These are phyloP conservation scores for Pseudogymnoascus sp. DNA, from an alignment of 2,329 filamentous ascomycete species.

Conservation along the genomic window DNA sequence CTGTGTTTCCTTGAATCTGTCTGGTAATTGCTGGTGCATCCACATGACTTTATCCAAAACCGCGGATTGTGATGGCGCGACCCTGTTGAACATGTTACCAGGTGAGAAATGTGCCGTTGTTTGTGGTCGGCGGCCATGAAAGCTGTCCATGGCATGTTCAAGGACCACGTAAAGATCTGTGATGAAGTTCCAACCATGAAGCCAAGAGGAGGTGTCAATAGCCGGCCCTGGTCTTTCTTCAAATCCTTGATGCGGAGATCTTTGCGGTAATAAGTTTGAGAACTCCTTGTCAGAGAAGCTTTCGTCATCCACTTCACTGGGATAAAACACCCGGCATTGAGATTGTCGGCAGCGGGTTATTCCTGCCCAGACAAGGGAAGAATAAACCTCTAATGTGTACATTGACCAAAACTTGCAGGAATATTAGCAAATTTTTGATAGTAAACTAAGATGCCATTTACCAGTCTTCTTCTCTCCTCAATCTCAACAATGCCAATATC, in stretches of 20 bases:
- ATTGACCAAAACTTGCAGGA: constrained; percentile 45
- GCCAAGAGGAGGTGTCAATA: constrained; percentile 35
- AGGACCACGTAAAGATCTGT: constrained; percentile 49
- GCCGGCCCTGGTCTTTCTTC: constrained; percentile 16
- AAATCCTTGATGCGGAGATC: constrained; percentile 20
- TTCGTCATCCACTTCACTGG: constrained; percentile 41
- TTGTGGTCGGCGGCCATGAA: constrained; percentile 13
- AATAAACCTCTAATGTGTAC: constrained; percentile 49
- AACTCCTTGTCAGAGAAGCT: constrained; percentile 28
- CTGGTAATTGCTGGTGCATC: constrained; percentile 17
- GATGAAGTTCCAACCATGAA: constrained; percentile 50
- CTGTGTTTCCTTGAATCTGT: constrained; percentile 16
- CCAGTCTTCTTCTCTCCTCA: constrained; percentile 42
- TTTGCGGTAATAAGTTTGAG: not conserved
- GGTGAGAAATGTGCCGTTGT: constrained; percentile 10
- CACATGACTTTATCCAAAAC: constrained; percentile 18
- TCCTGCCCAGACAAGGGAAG: constrained; percentile 44
- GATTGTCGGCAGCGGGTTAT: constrained; percentile 39
- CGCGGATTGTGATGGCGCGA: constrained; percentile 12
- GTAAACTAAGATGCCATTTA: constrained; percentile 21
- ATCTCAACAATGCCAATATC: constrained; percentile 37
- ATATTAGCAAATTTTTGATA: constrained; percentile 9
- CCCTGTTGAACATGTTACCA: constrained; percentile 11
- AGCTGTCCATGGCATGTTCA: constrained; percentile 37
- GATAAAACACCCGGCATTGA: constrained; percentile 40